These are phyloP conservation scores for Saccharomyces hybrid DNA, from an alignment of 1,139 yeast genomes.

Conservation along the genomic window DNA sequence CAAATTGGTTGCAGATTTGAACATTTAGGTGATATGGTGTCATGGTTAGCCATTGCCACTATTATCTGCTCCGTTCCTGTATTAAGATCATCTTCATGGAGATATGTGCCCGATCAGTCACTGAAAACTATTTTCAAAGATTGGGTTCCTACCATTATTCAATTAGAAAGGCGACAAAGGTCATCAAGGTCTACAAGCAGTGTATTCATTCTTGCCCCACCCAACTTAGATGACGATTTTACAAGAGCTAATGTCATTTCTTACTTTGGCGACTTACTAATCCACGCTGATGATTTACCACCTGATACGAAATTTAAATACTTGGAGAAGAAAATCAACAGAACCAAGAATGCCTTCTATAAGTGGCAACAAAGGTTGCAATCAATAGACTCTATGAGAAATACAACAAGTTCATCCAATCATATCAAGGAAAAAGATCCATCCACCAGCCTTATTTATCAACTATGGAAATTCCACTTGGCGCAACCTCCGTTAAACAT, in stretches of 20 bases:
- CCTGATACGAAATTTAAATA: constrained; percentile 35
- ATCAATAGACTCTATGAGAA: not conserved
- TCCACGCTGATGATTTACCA: constrained; percentile 27
- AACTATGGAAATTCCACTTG: constrained; percentile 27
- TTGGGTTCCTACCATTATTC: constrained; percentile 93
- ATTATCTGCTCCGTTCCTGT: constrained; percentile 78
- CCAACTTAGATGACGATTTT: constrained; percentile 73
- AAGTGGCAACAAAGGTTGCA: constrained; percentile 54
- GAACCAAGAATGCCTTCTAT: constrained; percentile 64
- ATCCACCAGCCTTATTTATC: constrained; percentile 15
- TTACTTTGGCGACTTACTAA: constrained; percentile 73
- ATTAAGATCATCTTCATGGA: constrained; percentile 70
- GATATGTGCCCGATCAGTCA: constrained; percentile 53
- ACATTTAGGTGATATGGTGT: constrained; percentile 83
- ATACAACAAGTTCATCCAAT: not conserved
- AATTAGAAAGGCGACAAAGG: constrained; percentile 69
- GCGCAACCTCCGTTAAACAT: constrained; percentile 21
- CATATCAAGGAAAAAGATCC: constrained; percentile 7
- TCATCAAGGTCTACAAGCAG: constrained; percentile 43
- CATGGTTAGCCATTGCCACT: constrained; percentile 89
- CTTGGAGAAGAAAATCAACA: constrained; percentile 57
- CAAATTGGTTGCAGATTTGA: constrained; percentile 73
- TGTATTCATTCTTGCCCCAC: constrained; percentile 51
- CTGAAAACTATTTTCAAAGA: constrained; percentile 63
- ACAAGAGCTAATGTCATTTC: constrained; percentile 79